A percentile compares a stretch with the other conserved stretches of the same genome.
phyloP scores from a whole-genome alignment of 441 rosid species.

The Eruca vesicaria region DNA sequence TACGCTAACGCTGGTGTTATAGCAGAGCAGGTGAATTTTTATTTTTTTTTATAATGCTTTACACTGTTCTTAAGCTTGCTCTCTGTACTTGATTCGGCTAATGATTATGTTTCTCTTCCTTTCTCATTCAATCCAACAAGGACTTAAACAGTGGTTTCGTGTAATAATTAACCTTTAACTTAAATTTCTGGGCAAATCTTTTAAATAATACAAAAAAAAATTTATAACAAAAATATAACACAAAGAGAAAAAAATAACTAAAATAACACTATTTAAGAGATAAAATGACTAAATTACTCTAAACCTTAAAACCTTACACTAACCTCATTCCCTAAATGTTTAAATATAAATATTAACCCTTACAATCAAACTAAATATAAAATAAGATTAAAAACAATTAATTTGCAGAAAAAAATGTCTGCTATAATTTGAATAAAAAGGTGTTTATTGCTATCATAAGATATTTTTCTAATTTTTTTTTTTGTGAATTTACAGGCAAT shows the following conservation, averaged over 20 bases:
- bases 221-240: background rate
- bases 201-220: background rate
- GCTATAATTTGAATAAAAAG: background rate
- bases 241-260: background rate
- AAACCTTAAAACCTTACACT: background rate
- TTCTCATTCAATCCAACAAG: conserved; percentile 8
- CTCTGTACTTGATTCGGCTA: conserved; percentile 32
- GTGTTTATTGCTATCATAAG: too few species aligned
- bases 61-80: conserved; percentile 26
- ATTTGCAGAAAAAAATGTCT: background rate
- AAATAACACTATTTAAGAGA: background rate
- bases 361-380: background rate
- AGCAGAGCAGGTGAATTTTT: conserved; percentile 97
- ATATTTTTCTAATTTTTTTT: background rate
- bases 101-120: conserved; percentile 27
- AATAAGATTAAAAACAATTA: background rate
- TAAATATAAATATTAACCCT: background rate
- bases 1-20: conserved; percentile 95
- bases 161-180: background rate
- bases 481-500: conserved; percentile 55
- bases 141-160: conserved; percentile 15
- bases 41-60: conserved; percentile 12
- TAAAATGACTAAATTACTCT: background rate
- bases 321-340: background rate
- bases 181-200: background rate